Conservation (phyloP, 306 rosid species). For the Sphenostylis stenocarpa region DNA sequence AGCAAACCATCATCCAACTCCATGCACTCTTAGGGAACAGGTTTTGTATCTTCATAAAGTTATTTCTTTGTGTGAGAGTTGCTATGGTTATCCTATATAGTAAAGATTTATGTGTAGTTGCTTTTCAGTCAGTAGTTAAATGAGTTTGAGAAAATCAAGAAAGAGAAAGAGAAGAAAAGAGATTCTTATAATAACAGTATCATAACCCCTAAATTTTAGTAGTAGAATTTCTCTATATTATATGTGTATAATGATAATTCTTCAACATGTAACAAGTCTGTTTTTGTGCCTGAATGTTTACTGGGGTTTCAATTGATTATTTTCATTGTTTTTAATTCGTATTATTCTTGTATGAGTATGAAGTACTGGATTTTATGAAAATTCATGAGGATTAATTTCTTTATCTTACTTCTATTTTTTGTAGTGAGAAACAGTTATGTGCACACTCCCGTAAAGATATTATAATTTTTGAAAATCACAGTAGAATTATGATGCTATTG, state of each 20-base stretch:
- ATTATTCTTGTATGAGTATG: background rate
- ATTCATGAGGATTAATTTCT: background rate
- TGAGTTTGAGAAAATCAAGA: background rate
- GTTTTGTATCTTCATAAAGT: slow-evolving; percentile 33
- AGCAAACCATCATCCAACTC: slow-evolving; percentile 94
- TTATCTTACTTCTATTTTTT: background rate
- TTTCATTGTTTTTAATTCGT: background rate
- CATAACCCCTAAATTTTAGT: background rate
- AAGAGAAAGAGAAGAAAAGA: background rate
- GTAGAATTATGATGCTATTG: background rate
- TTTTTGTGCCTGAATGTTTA: background rate
- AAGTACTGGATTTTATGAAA: background rate
- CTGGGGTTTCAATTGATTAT: background rate
- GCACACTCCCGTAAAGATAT: background rate
- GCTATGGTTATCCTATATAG: too few species aligned
- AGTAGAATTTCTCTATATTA: background rate
- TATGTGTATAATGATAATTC: background rate
- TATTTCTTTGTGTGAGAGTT: background rate
- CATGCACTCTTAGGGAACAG: slow-evolving; percentile 97
- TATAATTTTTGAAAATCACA: background rate
- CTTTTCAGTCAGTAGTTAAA: background rate
- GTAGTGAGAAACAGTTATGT: background rate
- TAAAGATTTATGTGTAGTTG: background rate
- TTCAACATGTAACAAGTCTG: background rate
- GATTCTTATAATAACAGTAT: background rate